These are phyloP conservation scores for Suhomyces pyralidae DNA, from an alignment of 805 yeast species.

Conservation along the genomic window DNA sequence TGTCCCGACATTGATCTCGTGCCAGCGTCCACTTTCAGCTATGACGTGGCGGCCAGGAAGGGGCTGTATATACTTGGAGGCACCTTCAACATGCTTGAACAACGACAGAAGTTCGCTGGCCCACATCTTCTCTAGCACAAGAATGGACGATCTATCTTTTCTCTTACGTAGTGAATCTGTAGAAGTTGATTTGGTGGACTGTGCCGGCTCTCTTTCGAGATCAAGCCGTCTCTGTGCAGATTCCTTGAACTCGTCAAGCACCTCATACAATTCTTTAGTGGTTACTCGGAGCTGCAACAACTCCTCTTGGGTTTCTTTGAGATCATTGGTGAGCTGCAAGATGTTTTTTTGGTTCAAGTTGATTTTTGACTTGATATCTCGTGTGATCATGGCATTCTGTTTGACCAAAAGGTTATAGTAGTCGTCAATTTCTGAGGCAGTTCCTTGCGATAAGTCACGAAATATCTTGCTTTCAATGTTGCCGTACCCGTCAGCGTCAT, in stretches of 20 bases:
- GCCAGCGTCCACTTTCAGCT: constrained; percentile 81
- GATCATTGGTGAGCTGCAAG: constrained; percentile 55
- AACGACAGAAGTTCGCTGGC: constrained; percentile 64
- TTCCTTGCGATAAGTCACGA: constrained; percentile 54
- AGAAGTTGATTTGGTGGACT: constrained; percentile 1
- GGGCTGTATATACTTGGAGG: constrained; percentile 72
- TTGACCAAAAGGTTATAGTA: constrained; percentile 54
- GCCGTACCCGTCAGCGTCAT: constrained; percentile 5
- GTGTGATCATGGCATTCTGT: constrained; percentile 49
- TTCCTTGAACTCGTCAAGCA: constrained; percentile 55
- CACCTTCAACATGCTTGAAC: constrained; percentile 87
- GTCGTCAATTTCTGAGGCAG: constrained; percentile 69
- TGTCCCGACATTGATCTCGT: constrained; percentile 79
- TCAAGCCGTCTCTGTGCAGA: constrained; percentile 58
- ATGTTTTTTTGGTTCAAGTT: constrained; percentile 63
- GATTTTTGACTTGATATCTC: constrained; percentile 57
- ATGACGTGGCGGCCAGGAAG: constrained; percentile 78
- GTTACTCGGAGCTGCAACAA: constrained; percentile 58
- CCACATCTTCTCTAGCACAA: constrained; percentile 80
- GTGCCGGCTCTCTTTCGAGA: constrained; percentile 35
- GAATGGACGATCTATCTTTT: constrained; percentile 64
- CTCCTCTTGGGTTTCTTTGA: constrained; percentile 62
- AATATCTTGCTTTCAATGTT: constrained; percentile 16
- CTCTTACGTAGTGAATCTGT: constrained; percentile 15
- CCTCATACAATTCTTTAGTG: constrained; percentile 57